These are phyloP conservation scores for Xylaria sp. DNA, from an alignment of 2,329 filamentous ascomycete species.

Conservation along the genomic window DNA sequence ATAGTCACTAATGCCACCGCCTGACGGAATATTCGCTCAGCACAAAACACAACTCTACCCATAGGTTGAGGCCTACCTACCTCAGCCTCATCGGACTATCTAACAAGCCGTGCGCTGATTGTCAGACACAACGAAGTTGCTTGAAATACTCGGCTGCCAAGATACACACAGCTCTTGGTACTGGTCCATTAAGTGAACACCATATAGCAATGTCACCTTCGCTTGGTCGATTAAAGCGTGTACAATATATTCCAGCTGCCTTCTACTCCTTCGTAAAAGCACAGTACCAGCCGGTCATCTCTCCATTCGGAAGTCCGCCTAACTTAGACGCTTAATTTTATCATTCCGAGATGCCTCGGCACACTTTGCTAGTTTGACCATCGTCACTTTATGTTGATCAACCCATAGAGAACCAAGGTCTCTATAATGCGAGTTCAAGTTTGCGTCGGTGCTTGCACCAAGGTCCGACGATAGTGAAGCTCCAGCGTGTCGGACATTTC, in stretches of 20 bases:
- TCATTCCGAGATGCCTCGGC: conserved; percentile 11
- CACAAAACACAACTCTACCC: neutral
- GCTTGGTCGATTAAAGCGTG: conserved; percentile 23
- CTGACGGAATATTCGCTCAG: conserved; percentile 4
- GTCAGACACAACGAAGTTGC: neutral
- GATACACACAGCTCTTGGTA: conserved; percentile 18
- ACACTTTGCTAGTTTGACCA: neutral
- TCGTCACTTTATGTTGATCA: neutral
- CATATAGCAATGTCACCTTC: conserved; percentile 12
- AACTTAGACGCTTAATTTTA: conserved; percentile 20
- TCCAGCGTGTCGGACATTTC: neutral
- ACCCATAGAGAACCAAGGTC: conserved; percentile 9
- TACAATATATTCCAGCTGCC: neutral
- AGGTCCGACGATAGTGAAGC: neutral
- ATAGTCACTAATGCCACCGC: conserved; percentile 6
- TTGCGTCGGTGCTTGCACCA: neutral
- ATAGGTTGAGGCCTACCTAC: no score
- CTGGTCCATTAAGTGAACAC: conserved; percentile 11
- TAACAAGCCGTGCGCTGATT: neutral
- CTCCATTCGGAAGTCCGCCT: conserved; percentile 18
- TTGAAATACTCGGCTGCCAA: conserved; percentile 21
- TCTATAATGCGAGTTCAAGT: conserved; percentile 1
- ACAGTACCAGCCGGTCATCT: conserved; percentile 8
- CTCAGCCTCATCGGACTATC: conserved; percentile 2
- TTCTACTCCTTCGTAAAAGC: neutral